Conservation (phyloP, 768 basidiomycete genomes). For the Infundibulicybe gibba region DNA sequence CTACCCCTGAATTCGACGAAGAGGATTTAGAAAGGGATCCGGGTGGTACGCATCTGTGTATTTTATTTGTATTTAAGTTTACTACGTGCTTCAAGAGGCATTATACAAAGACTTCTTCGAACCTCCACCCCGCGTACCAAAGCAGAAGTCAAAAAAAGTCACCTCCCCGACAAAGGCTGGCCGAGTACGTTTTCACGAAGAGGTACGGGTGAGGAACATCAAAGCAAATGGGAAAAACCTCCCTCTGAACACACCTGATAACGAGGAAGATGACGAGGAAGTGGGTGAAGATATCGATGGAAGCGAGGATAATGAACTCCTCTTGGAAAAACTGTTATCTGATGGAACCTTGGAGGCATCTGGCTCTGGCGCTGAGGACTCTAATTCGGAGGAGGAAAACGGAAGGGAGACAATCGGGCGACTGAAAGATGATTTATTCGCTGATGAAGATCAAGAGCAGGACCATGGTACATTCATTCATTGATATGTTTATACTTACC, state of each 20-base stretch:
- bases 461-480: constrained; percentile 19
- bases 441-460: constrained; percentile 57
- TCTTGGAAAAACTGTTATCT: constrained; percentile 19
- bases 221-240: constrained; percentile 66
- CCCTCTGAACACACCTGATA: constrained; percentile 43
- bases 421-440: constrained; percentile 77
- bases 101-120: constrained; percentile 84
- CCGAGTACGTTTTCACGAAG: constrained; percentile 76
- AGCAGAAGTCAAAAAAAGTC: too few relatives aligned
- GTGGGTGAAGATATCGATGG: constrained; percentile 20
- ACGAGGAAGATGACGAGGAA: constrained; percentile 34
- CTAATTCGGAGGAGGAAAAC: constrained; percentile 18
- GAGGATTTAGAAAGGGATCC: constrained; percentile 39
- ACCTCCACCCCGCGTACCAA: constrained; percentile 36
- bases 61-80: too few relatives aligned
- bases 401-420: constrained; percentile 57
- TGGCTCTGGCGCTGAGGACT: constrained; percentile 40
- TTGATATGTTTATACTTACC: constrained; percentile 10
- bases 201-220: constrained; percentile 80
- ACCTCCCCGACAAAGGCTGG: constrained; percentile 15
- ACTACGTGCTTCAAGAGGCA: constrained; percentile 38
- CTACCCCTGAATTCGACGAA: constrained; percentile 33
- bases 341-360: constrained; percentile 32
- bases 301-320: constrained; percentile 26
- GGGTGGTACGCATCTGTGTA: constrained; percentile 29